Percentiles rank a stretch among this genome's conserved stretches.
phyloP scores from a whole-genome alignment of 2,329 filamentous ascomycete genomes.

The Tolypocladium ovalisporum region DNA sequence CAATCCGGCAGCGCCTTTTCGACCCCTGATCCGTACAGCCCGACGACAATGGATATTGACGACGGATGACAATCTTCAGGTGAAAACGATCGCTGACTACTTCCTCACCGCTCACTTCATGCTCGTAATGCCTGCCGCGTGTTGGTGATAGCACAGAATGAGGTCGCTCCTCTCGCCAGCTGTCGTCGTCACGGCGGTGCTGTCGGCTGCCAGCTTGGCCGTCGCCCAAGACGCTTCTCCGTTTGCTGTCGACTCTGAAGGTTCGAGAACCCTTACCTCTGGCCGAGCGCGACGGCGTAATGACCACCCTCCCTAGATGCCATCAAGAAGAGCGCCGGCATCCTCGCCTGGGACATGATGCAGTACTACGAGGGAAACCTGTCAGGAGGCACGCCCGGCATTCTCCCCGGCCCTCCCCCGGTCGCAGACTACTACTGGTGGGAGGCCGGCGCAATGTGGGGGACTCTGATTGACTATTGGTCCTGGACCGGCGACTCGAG shows the following conservation, averaged over 20 bases:
- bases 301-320: neutral
- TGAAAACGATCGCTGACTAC: neutral
- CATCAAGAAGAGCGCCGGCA: constrained; percentile 3
- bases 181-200: neutral
- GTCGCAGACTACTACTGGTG: neutral
- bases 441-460: neutral
- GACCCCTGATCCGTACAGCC: neutral
- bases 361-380: constrained; percentile 5
- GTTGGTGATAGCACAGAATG: neutral
- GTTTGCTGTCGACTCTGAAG: neutral
- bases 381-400: constrained; percentile 2
- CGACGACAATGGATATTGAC: neutral
- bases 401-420: neutral
- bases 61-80: neutral
- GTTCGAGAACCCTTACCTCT: neutral
- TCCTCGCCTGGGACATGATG: constrained; percentile 3
- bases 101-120: neutral
- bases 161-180: neutral
- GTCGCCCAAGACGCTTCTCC: neutral
- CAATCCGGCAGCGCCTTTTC: neutral
- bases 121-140: neutral
- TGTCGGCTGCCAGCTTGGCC: neutral
- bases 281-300: neutral
- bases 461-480: neutral
- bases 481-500: neutral